Evolutionary conservation across 345 rosid genomes (phyloP).

Genomic region (Brassica incana): DNA sequence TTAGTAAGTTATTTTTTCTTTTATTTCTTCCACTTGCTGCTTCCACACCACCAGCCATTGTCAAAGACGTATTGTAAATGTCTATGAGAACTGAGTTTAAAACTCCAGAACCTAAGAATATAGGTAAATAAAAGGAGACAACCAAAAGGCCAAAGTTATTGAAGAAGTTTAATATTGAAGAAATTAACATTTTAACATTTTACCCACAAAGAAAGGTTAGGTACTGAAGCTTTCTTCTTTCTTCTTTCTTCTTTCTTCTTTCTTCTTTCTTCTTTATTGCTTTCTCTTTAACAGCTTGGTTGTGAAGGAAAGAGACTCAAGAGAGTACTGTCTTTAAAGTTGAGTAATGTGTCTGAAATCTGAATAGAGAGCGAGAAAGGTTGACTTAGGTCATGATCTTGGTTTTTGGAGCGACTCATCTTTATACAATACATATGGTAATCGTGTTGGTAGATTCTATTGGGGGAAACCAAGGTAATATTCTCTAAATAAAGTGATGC

Average conservation of each 20-base stretch:
- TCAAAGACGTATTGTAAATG: slow-evolving; percentile 3
- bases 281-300: slow-evolving; percentile 35
- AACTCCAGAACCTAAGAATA: background rate
- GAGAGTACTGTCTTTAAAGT: slow-evolving; percentile 33
- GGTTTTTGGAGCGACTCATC: slow-evolving; percentile 34
- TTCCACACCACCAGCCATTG: slow-evolving; percentile 53
- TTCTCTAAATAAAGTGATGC: slow-evolving; percentile 22
- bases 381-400: slow-evolving; percentile 42
- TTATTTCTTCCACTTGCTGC: slow-evolving; percentile 39
- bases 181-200: too few species aligned
- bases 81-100: background rate
- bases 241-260: slow-evolving; percentile 4
- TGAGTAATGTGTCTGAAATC: slow-evolving; percentile 23
- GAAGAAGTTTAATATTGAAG: slow-evolving; percentile 24
- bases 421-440: slow-evolving; percentile 21
- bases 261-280: slow-evolving; percentile 26
- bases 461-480: slow-evolving; percentile 31
- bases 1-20: slow-evolving; percentile 42
- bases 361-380: slow-evolving; percentile 27
- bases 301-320: slow-evolving; percentile 31
- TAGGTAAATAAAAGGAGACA: slow-evolving; percentile 27
- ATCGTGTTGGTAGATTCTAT: slow-evolving; percentile 38
- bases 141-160: slow-evolving; percentile 10
- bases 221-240: slow-evolving; percentile 25
- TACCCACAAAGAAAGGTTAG: slow-evolving; percentile 11